Evolutionary conservation across 1,284 basidiomycete genomes (phyloP), one percentile per base, ranked within the genome.

Genomic region (Mycosarcoma maydis): DNA sequence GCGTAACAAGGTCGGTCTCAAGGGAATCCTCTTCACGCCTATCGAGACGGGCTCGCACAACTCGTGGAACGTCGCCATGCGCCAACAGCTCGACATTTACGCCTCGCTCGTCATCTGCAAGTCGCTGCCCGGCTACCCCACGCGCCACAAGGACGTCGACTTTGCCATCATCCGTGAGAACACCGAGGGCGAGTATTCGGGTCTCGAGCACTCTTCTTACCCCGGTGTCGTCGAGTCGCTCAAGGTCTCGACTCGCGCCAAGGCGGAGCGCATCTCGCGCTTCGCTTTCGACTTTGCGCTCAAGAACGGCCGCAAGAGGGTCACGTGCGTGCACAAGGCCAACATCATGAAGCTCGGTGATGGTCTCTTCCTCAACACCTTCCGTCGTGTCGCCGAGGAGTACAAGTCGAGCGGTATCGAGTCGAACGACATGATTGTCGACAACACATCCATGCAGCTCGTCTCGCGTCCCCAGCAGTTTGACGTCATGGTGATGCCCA

Each of bases 341-440:
- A 98, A 98, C 87, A 98, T 99, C 86, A 98, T 98, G 96, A 98
- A 98, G 85, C 89, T 98, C 77, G 95, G 94, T 83, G 96, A 98
- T 82, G 96, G 96, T 85, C 89, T 99, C 44, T 99, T 98, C 89
- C 88, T 99, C 78, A 96, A 95, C 85, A 98, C 95, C 26, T 99
- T 97, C 90, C 91, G 94, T 78, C 87, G 88, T 67, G 88, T 99
- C 60, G 96, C 94, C 33, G 92, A 98, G 84, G 86, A 87, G 81
- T 99, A 98, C 88, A 92, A 90, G 85, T 89, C 89, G 64, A 87
- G 90, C 55, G 96, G 96, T 51, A 94, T 99, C 82, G 87, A 89
- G 80, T 92, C 87, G 82, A 95, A 96, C 82, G 91, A 95, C 84
- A 98, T 99, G 95, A 99, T 99, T 72, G 93, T 97, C 74, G 94